Evolutionary conservation across 2,329 filamentous ascomycete species (phyloP).

Genomic region (Ascochyta koolunga): DNA sequence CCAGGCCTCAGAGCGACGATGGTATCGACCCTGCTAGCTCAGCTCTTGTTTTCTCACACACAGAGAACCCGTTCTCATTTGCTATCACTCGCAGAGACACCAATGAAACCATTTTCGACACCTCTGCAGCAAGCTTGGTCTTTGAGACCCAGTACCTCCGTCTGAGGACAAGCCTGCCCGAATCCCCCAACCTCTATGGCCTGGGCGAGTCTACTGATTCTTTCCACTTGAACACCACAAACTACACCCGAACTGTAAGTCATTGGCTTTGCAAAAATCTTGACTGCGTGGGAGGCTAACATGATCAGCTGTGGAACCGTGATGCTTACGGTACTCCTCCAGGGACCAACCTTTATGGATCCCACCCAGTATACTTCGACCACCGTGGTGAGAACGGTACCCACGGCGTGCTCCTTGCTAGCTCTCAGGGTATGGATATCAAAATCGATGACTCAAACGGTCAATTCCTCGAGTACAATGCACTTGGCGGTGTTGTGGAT

Average conservation of each 20-base stretch:
- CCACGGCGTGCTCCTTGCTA: conserved; percentile 46
- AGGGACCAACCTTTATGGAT: conserved; percentile 72
- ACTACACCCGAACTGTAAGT: conserved; percentile 64
- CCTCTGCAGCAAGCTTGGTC: conserved; percentile 68
- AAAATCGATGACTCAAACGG: conserved; percentile 70
- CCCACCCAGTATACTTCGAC: conserved; percentile 77
- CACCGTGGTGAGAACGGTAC: conserved; percentile 60
- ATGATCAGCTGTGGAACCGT: conserved; percentile 68
- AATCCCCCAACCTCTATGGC: conserved; percentile 74
- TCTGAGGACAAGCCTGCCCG: conserved; percentile 71
- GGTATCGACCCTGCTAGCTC: conserved; percentile 40
- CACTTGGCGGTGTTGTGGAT: conserved; percentile 79
- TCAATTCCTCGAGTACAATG: conserved; percentile 80
- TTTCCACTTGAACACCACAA: conserved; percentile 69
- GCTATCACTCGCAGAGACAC: conserved; percentile 62
- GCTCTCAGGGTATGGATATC: conserved; percentile 67
- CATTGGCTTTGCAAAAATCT: conserved; percentile 21
- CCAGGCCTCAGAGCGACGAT: conserved; percentile 58
- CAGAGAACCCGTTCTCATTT: conserved; percentile 70
- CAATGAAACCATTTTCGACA: conserved; percentile 70
- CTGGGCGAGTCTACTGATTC: conserved; percentile 77
- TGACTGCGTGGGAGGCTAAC: conserved; percentile 33
- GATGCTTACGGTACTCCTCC: conserved; percentile 67
- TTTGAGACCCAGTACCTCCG: conserved; percentile 80
- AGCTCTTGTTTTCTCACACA: conserved; percentile 62